These are phyloP conservation scores for Rhizophora apiculata DNA, from an alignment of 345 rosid genomes.

Conservation along the genomic window DNA sequence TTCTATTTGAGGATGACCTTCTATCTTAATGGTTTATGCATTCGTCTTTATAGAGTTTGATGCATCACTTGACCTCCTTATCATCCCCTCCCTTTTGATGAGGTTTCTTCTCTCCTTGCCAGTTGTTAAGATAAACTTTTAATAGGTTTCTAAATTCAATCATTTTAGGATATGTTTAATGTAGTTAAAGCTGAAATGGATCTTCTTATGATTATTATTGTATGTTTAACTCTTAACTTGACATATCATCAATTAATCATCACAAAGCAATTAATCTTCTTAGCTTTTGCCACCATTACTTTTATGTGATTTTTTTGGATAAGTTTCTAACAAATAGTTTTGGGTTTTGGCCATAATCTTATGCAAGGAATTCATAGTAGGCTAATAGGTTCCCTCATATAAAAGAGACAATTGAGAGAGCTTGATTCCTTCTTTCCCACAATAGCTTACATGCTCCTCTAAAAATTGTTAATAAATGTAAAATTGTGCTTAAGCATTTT, in stretches of 20 bases:
- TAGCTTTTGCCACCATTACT: background rate
- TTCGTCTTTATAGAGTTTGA: too few species aligned
- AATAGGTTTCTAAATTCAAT: background rate
- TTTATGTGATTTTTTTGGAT: background rate
- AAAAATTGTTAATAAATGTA: too few species aligned
- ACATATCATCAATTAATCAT: background rate
- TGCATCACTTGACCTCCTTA: too few species aligned
- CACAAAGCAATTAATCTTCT: too few species aligned
- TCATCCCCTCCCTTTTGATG: background rate
- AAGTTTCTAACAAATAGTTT: background rate
- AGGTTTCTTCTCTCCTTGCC: background rate
- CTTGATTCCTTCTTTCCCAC: background rate
- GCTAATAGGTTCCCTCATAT: slow-evolving; percentile 50
- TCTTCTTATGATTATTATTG: slow-evolving; percentile 60
- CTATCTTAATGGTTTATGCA: too few species aligned
- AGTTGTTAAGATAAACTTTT: background rate
- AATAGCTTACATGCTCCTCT: too few species aligned
- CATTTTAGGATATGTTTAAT: slow-evolving; percentile 39
- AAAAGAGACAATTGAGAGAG: slow-evolving; percentile 28
- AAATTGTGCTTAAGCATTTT: too few species aligned
- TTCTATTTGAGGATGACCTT: too few species aligned
- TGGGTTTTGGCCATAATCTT: background rate
- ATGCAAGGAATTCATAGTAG: slow-evolving; percentile 60
- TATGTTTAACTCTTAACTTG: slow-evolving; percentile 35
- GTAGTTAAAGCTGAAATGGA: slow-evolving; percentile 37